phyloP scores from a whole-genome alignment of 257 asterid genomes.

The Cinchona pubescens region DNA sequence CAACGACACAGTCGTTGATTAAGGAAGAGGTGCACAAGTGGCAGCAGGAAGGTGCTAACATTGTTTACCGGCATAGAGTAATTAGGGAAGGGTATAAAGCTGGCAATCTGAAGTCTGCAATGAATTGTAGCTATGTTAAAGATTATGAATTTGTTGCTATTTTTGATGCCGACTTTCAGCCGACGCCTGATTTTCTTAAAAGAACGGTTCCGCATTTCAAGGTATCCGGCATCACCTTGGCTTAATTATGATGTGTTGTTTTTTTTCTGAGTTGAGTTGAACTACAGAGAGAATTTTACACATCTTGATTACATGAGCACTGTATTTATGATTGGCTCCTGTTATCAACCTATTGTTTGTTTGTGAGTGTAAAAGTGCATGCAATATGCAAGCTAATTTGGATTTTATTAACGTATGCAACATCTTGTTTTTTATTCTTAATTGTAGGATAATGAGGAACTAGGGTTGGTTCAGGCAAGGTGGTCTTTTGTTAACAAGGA shows the following conservation, averaged over 20 bases:
- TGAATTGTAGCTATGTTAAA: slow-evolving; percentile 86
- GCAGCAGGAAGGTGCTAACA: slow-evolving; percentile 77
- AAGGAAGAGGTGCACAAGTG: slow-evolving; percentile 83
- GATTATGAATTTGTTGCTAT: slow-evolving; percentile 93
- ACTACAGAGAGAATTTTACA: background rate
- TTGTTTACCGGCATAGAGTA: slow-evolving; percentile 79
- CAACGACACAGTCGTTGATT: slow-evolving; percentile 54
- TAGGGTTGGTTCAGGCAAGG: slow-evolving; percentile 92
- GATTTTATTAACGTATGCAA: slow-evolving; percentile 4
- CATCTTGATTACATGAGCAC: slow-evolving; percentile 11
- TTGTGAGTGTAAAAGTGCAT: background rate
- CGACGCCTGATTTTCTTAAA: slow-evolving; percentile 71
- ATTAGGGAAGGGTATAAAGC: slow-evolving; percentile 92
- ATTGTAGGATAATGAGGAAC: slow-evolving; percentile 79
- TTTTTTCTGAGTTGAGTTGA: background rate
- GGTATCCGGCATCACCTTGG: slow-evolving; percentile 38
- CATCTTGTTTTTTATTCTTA: slow-evolving; percentile 9
- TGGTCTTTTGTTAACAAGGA: slow-evolving; percentile 98
- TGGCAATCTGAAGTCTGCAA: slow-evolving; percentile 90
- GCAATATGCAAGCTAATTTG: background rate
- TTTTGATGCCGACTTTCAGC: slow-evolving; percentile 95
- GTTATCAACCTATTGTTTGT: slow-evolving; percentile 8
- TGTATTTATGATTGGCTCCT: background rate
- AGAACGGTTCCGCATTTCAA: slow-evolving; percentile 79
- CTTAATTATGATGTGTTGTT: background rate